Evolutionary conservation across 2,329 filamentous ascomycete genomes (phyloP).

Genomic region (Dothideomycetidae sp.): DNA sequence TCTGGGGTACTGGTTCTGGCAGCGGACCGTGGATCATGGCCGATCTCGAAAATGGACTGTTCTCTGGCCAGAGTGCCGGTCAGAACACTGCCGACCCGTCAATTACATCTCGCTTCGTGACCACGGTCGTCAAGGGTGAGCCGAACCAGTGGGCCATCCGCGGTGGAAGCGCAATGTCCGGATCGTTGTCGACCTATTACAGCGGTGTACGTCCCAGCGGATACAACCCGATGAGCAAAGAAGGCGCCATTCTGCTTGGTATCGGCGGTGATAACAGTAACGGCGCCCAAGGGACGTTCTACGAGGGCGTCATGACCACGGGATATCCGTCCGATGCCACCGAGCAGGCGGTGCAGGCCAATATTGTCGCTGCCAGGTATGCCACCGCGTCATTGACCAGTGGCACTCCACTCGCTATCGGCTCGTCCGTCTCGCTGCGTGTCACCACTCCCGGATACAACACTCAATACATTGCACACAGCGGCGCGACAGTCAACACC

Average conservation of each 20-base stretch:
- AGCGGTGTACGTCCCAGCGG: conserved; percentile 42
- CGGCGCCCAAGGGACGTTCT: conserved; percentile 41
- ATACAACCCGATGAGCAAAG: conserved; percentile 49
- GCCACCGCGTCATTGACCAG: conserved; percentile 34
- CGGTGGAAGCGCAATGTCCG: conserved; percentile 42
- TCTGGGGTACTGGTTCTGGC: conserved; percentile 44
- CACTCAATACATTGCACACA: conserved; percentile 42
- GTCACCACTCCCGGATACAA: conserved; percentile 42
- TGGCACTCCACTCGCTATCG: conserved; percentile 35
- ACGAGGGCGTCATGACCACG: conserved; percentile 50
- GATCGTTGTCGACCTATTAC: conserved; percentile 44
- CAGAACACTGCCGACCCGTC: conserved; percentile 41
- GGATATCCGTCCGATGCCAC: conserved; percentile 47
- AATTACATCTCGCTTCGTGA: conserved; percentile 42
- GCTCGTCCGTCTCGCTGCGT: conserved; percentile 39
- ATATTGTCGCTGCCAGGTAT: conserved; percentile 47
- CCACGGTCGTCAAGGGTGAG: conserved; percentile 42
- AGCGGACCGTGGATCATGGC: conserved; percentile 55
- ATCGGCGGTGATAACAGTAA: conserved; percentile 54
- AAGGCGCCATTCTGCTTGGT: conserved; percentile 54
- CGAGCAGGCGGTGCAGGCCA: conserved; percentile 34
- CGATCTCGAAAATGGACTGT: conserved; percentile 53
- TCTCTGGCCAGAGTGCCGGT: conserved; percentile 36
- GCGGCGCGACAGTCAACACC: conserved; percentile 36
- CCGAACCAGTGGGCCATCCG: conserved; percentile 44